phyloP scores from a whole-genome alignment of 352 stramenopile species.

The Pythium scleroteichum region DNA sequence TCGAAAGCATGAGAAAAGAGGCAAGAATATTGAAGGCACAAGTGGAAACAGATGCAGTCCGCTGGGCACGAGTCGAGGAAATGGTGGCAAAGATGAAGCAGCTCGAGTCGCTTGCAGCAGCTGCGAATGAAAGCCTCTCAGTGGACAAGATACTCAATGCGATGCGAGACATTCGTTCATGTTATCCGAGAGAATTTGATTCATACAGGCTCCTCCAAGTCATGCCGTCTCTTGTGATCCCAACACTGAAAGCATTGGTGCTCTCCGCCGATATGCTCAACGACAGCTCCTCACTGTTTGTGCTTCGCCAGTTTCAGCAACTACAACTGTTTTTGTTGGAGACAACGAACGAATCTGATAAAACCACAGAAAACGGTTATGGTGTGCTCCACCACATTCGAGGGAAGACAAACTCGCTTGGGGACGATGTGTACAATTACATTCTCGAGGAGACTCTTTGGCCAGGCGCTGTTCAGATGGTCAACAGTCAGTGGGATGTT shows the following conservation, averaged over 20 bases:
- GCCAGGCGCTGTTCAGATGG: constrained; percentile 62
- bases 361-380: constrained; percentile 7
- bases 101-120: constrained; percentile 34
- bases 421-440: constrained; percentile 76
- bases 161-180: constrained; percentile 43
- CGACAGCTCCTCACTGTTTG: constrained; percentile 19
- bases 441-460: constrained; percentile 78
- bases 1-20: constrained; percentile 67
- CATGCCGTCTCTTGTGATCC: constrained; percentile 65
- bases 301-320: constrained; percentile 52
- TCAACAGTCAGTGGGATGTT: constrained; percentile 67
- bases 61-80: constrained; percentile 46
- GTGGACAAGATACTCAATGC: constrained; percentile 45
- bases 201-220: constrained; percentile 71
- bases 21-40: constrained; percentile 60
- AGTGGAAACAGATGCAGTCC: constrained; percentile 57
- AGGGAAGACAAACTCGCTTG: constrained; percentile 54
- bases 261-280: constrained; percentile 44
- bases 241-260: constrained; percentile 54
- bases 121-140: constrained; percentile 24
- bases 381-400: constrained; percentile 65
- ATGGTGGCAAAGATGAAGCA: constrained; percentile 49
- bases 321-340: constrained; percentile 69
- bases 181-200: constrained; percentile 72
- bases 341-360: constrained; percentile 25